Evolutionary conservation across 2,329 filamentous ascomycete species (phyloP).

Genomic region (Sarocladium strictum): DNA sequence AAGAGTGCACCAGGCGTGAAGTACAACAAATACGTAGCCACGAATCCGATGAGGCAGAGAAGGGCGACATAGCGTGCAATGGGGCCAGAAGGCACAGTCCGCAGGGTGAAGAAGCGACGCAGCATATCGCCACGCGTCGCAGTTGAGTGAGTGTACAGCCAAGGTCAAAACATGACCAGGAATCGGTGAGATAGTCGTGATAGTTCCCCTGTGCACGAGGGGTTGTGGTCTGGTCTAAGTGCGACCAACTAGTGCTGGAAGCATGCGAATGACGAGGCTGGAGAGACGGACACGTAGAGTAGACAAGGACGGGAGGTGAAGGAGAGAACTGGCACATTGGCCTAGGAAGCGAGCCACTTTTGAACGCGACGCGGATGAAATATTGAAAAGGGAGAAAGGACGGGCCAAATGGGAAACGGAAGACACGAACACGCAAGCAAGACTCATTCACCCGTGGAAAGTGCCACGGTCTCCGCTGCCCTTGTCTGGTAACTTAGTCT

Average conservation of each 20-base stretch:
- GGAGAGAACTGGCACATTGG: background rate
- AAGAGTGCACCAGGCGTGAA: background rate
- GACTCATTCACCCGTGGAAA: background rate
- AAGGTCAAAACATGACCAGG: conserved; percentile 1
- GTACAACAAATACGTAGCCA: background rate
- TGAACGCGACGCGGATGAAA: background rate
- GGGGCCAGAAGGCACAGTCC: conserved; percentile 10
- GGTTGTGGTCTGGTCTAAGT: too few relatives aligned
- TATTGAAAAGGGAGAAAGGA: background rate
- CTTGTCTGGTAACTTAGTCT: background rate
- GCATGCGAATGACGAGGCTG: too few relatives aligned
- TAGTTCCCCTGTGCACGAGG: too few relatives aligned
- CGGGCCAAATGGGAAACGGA: too few relatives aligned
- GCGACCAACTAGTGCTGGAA: too few relatives aligned
- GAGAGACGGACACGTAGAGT: too few relatives aligned
- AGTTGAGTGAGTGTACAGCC: background rate
- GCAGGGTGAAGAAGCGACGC: background rate
- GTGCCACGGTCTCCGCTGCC: background rate
- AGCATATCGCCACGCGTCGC: background rate
- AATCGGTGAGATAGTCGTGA: too few relatives aligned
- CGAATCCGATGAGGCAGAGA: background rate
- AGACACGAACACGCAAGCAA: too few relatives aligned
- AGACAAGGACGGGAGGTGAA: too few relatives aligned
- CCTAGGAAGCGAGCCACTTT: background rate
- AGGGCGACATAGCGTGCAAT: conserved; percentile 12